These are phyloP conservation scores for Plectosphaerella sp. DNA, from an alignment of 2,329 filamentous ascomycete genomes.

Conservation along the genomic window DNA sequence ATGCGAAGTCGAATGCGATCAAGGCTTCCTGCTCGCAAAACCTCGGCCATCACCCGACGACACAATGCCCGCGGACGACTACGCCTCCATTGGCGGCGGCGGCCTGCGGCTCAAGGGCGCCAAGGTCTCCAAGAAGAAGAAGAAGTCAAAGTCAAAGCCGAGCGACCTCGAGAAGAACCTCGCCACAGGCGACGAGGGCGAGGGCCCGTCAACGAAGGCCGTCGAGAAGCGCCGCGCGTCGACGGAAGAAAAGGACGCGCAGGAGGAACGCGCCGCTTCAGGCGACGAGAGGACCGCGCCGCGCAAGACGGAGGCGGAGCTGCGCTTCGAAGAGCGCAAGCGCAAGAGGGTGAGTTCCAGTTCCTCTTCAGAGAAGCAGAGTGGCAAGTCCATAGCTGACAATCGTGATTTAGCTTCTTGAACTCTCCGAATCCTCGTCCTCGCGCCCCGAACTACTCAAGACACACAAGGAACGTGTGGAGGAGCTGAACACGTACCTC, in stretches of 20 bases:
- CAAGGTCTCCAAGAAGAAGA: conserved; percentile 60
- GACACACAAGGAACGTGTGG: conserved; percentile 94
- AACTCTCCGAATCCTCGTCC: conserved; percentile 61
- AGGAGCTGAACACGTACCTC: conserved; percentile 91
- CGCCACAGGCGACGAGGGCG: conserved; percentile 24
- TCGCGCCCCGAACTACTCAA: conserved; percentile 75
- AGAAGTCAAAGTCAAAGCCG: conserved; percentile 50
- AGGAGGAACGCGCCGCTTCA: conserved; percentile 16
- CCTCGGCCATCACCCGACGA: not conserved
- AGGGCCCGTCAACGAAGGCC: conserved; percentile 31
- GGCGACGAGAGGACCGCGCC: conserved; percentile 23
- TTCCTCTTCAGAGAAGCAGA: not conserved
- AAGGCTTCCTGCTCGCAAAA: not conserved
- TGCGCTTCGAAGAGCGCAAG: conserved; percentile 73
- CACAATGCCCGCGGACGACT: conserved; percentile 70
- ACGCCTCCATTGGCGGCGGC: conserved; percentile 60
- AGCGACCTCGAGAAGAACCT: conserved; percentile 44
- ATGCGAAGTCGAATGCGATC: not conserved
- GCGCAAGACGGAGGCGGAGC: conserved; percentile 80
- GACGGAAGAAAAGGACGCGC: conserved; percentile 20
- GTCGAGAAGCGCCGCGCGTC: conserved; percentile 33
- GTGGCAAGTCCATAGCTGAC: not conserved
- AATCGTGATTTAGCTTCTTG: conserved; percentile 60
- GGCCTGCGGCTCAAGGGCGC: conserved; percentile 82
- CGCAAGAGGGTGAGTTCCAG: conserved; percentile 65